Percentiles rank a stretch among this genome's conserved stretches.
Conservation (phyloP, 441 rosid genomes). For the Dalechampia spathulata region DNA sequence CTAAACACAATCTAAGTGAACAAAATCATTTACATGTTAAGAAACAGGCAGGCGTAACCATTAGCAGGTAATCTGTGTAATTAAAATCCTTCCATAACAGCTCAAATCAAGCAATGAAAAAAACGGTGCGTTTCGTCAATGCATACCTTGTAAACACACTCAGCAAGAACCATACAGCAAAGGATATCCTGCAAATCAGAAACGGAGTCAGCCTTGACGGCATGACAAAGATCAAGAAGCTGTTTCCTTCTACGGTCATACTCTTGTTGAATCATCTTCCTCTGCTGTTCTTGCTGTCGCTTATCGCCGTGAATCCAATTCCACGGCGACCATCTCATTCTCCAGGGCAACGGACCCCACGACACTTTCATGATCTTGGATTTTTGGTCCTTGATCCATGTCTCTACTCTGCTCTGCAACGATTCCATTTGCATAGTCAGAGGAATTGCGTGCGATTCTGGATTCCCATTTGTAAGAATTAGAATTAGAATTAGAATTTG, state of each 20-base stretch:
- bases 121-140: background rate
- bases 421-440: slow-evolving; percentile 62
- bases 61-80: too few species aligned
- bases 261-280: slow-evolving; percentile 68
- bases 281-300: slow-evolving; percentile 47
- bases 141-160: slow-evolving; percentile 86
- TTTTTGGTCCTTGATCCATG: slow-evolving; percentile 91
- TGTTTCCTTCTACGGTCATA: slow-evolving; percentile 62
- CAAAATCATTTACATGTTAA: too few species aligned
- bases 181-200: slow-evolving; percentile 85
- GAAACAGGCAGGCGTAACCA: too few species aligned
- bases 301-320: slow-evolving; percentile 40
- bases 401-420: slow-evolving; percentile 64
- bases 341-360: slow-evolving; percentile 83
- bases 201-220: slow-evolving; percentile 75
- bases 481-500: too few species aligned
- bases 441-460: too few species aligned
- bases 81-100: too few species aligned
- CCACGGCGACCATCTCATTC: slow-evolving; percentile 79
- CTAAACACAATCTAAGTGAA: too few species aligned
- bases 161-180: slow-evolving; percentile 95
- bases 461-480: too few species aligned
- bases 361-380: slow-evolving; percentile 60
- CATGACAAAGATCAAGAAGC: slow-evolving; percentile 69
- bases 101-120: too few species aligned